Evolutionary conservation across 225 moss, liverwort and hornwort genomes (phyloP).

Genomic region (Bryum argenteum): DNA sequence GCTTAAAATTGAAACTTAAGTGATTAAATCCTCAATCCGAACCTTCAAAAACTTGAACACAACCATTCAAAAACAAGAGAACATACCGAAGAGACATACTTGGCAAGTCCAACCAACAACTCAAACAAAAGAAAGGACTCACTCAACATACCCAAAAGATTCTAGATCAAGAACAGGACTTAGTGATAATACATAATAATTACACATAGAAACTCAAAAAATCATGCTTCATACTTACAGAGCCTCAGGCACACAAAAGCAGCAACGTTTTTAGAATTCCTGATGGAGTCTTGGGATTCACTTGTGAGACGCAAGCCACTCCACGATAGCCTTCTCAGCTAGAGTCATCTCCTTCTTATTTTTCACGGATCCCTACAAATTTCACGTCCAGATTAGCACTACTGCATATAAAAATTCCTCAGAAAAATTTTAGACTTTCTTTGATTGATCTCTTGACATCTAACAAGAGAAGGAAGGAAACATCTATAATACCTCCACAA

Average conservation of each 20-base stretch:
- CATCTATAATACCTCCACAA: constrained; percentile 70
- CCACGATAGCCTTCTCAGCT: constrained; percentile 79
- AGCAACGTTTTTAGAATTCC: constrained; percentile 30
- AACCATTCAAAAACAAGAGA: background rate
- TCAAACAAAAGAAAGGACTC: background rate
- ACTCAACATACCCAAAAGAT: constrained; percentile 6
- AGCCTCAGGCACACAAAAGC: too few relatives aligned
- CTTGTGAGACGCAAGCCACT: constrained; percentile 82
- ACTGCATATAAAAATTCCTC: background rate
- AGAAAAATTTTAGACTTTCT: background rate
- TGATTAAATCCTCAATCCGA: background rate
- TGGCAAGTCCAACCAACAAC: background rate
- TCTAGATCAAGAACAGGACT: constrained; percentile 2
- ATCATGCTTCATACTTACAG: constrained; percentile 3
- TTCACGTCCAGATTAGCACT: background rate
- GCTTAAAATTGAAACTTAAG: background rate
- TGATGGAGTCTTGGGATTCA: constrained; percentile 25
- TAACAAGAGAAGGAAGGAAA: background rate
- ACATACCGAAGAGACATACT: background rate
- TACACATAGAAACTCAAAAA: background rate
- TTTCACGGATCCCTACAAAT: constrained; percentile 62
- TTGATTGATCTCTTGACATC: background rate
- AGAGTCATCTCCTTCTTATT: constrained; percentile 67
- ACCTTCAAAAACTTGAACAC: too few relatives aligned
- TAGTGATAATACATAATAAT: background rate